Base-by-base conservation (phyloP, 257 asterid genomes). In the Nicotiana benthamiana region DNA sequence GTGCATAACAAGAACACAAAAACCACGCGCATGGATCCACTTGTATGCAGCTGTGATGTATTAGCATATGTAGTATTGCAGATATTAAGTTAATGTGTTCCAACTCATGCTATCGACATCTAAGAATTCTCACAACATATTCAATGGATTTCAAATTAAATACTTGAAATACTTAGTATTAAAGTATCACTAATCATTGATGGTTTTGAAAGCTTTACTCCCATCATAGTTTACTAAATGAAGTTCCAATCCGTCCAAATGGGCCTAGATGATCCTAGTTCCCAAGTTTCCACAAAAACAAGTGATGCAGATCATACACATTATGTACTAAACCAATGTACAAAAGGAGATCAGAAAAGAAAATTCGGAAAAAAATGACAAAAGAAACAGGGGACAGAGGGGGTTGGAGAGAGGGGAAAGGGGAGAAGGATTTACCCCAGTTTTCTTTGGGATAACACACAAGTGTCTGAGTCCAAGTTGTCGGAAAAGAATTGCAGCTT, bases 391-490 rank as follows among this genome's bases (percentile, higher is more conserved):
- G 40, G 27, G 24, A 70, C 12, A 43, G 20, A 5, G 34, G 6
- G 80, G 30, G 70, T 36, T 57, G 70, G 34, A 57, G 36, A 46
- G 56, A 4, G 72, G 10, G 36, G 2, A 20, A 20, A 30, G 20
- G 80, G 12, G 24, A 20, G 28, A 18, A 56, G 20, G 83, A 82
- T 54, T 89, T 87, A 95, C 99, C 88, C 92, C 97, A 1, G 91
- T 91, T 80, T 86, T 92, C 85, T 90, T 93, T 3, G 99, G 98
- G 81, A 95, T 93, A 75, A 95, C 97, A 24, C 97, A 93, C 85
- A 95, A 62, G 88, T 95, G 99, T 52, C 98, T 86, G 61, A 93
- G 97, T 80, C 97, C 99, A 66, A 95, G 97, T 84, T 86, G 95
- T 18, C 97, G 92, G 22, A 95, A 95, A 40, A 95, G 90, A 43